phyloP scores from a whole-genome alignment of 2,329 filamentous ascomycete species.

The Rugonectria rugulosa region DNA sequence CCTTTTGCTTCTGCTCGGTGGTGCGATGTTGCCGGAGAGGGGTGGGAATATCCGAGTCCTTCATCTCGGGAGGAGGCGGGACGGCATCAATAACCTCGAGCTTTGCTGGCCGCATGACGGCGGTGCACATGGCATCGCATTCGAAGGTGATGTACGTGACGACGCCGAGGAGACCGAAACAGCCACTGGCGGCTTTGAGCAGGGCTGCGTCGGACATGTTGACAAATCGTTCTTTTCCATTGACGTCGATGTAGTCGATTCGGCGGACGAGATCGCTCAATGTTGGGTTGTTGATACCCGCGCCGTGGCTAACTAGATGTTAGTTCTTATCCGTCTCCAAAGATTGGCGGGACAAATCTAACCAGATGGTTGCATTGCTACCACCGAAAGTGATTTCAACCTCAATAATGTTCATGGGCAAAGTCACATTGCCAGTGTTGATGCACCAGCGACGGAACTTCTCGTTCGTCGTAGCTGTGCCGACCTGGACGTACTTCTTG shows the following conservation, averaged over 20 bases:
- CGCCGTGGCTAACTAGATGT: conserved; percentile 8
- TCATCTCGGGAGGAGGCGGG: conserved; percentile 16
- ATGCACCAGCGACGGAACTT: conserved; percentile 21
- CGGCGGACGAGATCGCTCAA: conserved; percentile 22
- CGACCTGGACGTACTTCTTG: conserved; percentile 19
- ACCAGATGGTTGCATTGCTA: conserved; percentile 22
- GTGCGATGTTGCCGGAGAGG: conserved; percentile 10
- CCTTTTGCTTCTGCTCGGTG: conserved; percentile 9
- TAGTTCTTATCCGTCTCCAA: background rate
- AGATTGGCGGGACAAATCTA: background rate
- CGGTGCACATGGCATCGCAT: conserved; percentile 15
- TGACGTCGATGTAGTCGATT: conserved; percentile 22
- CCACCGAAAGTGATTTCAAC: conserved; percentile 22
- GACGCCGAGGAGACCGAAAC: conserved; percentile 21
- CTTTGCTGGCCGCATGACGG: conserved; percentile 13
- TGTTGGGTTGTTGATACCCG: conserved; percentile 15
- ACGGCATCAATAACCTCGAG: conserved; percentile 21
- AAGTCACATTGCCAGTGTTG: conserved; percentile 7
- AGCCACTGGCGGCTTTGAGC: conserved; percentile 19
- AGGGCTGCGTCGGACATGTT: conserved; percentile 7
- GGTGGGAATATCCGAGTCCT: conserved; percentile 12
- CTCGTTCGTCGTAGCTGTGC: conserved; percentile 19
- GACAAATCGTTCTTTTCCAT: conserved; percentile 7
- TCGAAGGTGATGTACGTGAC: conserved; percentile 24
- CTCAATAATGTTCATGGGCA: conserved; percentile 22